Percentiles rank a stretch among this genome's conserved stretches.
Evolutionary conservation across 139 green algal genomes (phyloP).

Genomic region (Auxenochlorella pyrenoidosa): DNA sequence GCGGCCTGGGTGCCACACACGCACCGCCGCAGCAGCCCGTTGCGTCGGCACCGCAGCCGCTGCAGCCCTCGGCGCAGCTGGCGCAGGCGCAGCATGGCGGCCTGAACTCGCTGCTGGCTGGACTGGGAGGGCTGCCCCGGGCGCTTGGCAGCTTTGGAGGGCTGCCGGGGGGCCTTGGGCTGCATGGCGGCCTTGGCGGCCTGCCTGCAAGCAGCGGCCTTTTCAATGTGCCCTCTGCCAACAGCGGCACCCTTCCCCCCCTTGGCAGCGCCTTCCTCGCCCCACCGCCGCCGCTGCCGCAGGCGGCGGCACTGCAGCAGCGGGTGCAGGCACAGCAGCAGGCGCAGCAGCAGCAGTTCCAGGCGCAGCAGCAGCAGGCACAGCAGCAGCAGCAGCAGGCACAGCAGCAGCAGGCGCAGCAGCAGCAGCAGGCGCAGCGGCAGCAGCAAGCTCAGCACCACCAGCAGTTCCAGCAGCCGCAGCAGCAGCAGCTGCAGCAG

Average conservation of each 20-base stretch:
- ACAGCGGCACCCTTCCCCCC: too few relatives aligned
- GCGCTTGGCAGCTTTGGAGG: not conserved
- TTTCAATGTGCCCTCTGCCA: too few relatives aligned
- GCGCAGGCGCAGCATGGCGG: not conserved
- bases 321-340: slow-evolving; percentile 2
- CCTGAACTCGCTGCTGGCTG: not conserved
- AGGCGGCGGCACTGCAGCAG: not conserved
- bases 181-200: not conserved
- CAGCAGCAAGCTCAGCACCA: too few relatives aligned
- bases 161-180: not conserved
- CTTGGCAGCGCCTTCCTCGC: not conserved
- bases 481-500: too few relatives aligned
- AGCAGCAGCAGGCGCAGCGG: too few relatives aligned
- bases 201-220: not conserved
- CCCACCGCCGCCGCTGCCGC: not conserved
- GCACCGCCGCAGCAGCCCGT: not conserved
- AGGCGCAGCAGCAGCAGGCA: not conserved
- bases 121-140: not conserved
- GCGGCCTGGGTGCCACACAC: not conserved
- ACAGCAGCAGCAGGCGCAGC: not conserved
- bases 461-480: too few relatives aligned
- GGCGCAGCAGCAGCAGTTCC: not conserved
- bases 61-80: not conserved
- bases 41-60: too few relatives aligned
- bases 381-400: not conserved